These are phyloP conservation scores for Helotiales sp. DNA, from an alignment of 2,329 filamentous ascomycete genomes.

Conservation along the genomic window DNA sequence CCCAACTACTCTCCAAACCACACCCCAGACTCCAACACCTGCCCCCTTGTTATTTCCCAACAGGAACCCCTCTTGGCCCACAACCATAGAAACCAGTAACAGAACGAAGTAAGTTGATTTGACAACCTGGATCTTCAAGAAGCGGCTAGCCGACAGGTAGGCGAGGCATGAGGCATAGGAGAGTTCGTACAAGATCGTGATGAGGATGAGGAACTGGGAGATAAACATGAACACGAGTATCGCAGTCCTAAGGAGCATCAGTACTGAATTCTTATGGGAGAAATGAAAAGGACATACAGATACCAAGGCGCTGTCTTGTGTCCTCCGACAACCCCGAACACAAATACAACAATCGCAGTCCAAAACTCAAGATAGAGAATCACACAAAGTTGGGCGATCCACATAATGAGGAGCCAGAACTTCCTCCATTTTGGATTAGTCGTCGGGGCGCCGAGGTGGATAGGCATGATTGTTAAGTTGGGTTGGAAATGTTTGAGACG, in stretches of 20 bases:
- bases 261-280: background rate
- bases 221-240: background rate
- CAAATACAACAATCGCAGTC: background rate
- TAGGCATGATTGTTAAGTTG: background rate
- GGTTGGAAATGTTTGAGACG: too few relatives aligned
- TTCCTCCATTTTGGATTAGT: constrained; percentile 3
- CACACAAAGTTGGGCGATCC: background rate
- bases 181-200: background rate
- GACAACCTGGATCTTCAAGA: background rate
- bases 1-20: background rate
- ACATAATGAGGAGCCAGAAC: background rate
- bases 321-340: background rate
- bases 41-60: background rate
- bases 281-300: background rate
- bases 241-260: background rate
- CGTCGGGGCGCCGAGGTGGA: background rate
- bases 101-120: background rate
- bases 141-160: background rate
- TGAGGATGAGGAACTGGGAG: background rate
- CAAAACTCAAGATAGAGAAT: background rate
- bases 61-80: background rate
- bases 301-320: background rate
- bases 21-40: background rate
- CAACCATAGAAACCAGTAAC: background rate
- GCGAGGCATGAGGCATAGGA: background rate